Base-by-base conservation (phyloP, 177 flowering plant species). In the Vitis hybrid region DNA sequence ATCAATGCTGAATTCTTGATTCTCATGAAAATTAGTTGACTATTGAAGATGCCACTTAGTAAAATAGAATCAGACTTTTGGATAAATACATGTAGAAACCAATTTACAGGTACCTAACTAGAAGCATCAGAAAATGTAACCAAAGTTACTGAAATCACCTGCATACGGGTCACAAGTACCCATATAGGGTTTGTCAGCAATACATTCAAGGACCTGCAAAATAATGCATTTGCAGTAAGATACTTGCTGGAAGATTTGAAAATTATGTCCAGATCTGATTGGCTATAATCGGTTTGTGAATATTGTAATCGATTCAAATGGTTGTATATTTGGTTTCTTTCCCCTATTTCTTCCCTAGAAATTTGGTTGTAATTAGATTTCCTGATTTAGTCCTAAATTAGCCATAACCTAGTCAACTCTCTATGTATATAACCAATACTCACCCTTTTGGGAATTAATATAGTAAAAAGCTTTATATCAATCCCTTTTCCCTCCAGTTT, bases 111-210 rank as follows among this genome's bases (percentile, higher is more conserved):
- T 21, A 18, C 21, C 11, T 58, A 17, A 18, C 21, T 50, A 51
- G 11, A 46, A 5, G 35, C 20, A 65, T 61, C 53, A 30, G 15
- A 51, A 52, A 32, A 30, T 13, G 11, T 15, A 61, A 17, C 11
- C 53, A 11, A 41, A 63, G 30, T 35, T 48, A 27, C 10, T 3
- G 59, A 64, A 60, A 14, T 41, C 61, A 91, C 96, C 96, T 89
- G 93, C 96, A 91, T 91, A 11, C 96, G 93, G 41, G 96, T 91
- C 51, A 91, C 96, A 32, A 91, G 80, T 49, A 91, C 93, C 96
- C 97, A 91, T 65, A 91, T 91, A 21, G 97, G 97, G 74, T 72
- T 91, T 54, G 97, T 91, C 32, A 87, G 71, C 81, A 91, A 74
- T 41, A 91, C 97, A 76, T 91, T 91, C 76, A 89, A 73, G 24